Evolutionary conservation across 2,329 filamentous ascomycete species (phyloP), one percentile per base, ranked within the genome.

Genomic region (Neonectria coccinea): DNA sequence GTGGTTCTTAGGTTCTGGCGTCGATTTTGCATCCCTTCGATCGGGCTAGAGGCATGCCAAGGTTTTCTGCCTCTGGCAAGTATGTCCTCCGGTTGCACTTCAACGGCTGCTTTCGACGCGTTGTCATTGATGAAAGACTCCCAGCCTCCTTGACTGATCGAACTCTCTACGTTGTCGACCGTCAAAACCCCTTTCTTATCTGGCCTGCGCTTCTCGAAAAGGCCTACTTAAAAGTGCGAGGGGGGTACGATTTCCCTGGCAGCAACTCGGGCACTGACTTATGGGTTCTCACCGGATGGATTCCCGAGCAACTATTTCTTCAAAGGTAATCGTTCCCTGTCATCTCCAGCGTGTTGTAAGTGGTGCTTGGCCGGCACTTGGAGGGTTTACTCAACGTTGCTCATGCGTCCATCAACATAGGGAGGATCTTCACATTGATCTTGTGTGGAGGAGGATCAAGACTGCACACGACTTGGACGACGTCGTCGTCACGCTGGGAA

Each of bases 231-330:
- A 99, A 98, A 81, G 89, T 98, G 11, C 88, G 95, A 60, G 96
- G 96, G 29, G 96, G 96, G 36, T 99, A 99, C 77, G 94, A 99
- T 75, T 99, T 99, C 70, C 95, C 96, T 0, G 96, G 96, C 8
- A 98, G 96, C 74, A 98, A 98, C 77, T 98, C 95, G 1, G 94
- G 93, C 11, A 98, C 95, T 2, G 96, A 99, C 78, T 81, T 99
- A 4, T 97, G 93, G 88, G 91, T 97, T 1, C 80, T 99, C 59
- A 97, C 92, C 0, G 95, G 96, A 31, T 99, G 96, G 96, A 94
- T 99, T 54, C 96, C 96, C 0, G 94, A 99, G 79, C 96, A 99
- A 77, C 83, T 98, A 1, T 97, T 97, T 73, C 83, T 98, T 1
- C 94, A 97, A 74, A 90, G 86, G 88, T 88, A 79, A 69, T 77